Base-by-base conservation (phyloP, 2,329 filamentous ascomycete species). In the Sclerotinia nivalis region DNA sequence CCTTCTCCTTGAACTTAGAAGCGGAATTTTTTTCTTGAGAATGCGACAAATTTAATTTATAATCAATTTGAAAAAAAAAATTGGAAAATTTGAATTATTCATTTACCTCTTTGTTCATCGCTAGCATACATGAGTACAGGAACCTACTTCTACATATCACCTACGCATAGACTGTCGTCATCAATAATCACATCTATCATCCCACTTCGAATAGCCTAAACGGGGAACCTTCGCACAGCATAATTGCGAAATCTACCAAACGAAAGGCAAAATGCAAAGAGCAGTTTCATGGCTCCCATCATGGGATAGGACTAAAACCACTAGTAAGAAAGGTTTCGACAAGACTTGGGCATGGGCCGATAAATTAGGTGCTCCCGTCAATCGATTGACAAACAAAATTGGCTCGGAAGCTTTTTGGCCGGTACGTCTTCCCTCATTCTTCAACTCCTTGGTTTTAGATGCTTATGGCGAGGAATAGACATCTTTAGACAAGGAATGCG, bases 391-490 rank as follows among this genome's bases (percentile, higher is more conserved):
- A 20, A 93, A 96, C 81, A 93, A 91, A 80, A 84, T 97, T 56
- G 93, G 93, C 67, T 86, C 86, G 43, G 93, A 96, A 78, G 89
- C 91, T 40, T 95, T 95, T 77, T 95, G 92, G 91, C 93, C 93
- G 2, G 55, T 60, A 62, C 9, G 67, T 18, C 18, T 7, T 49
- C 7, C 40, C 18, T n/a, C 43, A 12, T 55, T 55, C 25, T 54
- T 5, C 28, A n/a, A 18, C 22, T 28, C n/a, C 25, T 40, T 34
- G 8, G 7, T 31, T 8, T 8, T 12, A 28, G 10, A 67, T 49
- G 25, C 37, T 67, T 15, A 55, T 25, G 47, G 20, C 4, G 9
- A 15, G 9, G 34, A 40, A 43, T 28, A 69, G 60, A 90, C 91
- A 40, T 90, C 89, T 1, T 83, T 97, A 61, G 94, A 97, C 78